These are phyloP conservation scores for Trametes elegans DNA, from an alignment of 768 basidiomycete genomes.

Conservation along the genomic window DNA sequence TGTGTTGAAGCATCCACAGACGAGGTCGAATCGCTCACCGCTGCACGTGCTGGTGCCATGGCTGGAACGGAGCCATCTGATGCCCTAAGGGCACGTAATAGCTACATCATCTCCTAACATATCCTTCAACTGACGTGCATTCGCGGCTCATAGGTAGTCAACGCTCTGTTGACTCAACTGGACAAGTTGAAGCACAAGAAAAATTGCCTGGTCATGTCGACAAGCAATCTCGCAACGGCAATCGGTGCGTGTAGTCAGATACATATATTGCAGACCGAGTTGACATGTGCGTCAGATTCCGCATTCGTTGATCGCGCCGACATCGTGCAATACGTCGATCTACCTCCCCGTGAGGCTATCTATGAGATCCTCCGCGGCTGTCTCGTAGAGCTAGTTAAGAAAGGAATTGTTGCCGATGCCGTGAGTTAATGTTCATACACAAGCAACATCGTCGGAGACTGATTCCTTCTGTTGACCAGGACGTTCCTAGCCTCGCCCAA, in stretches of 20 bases:
- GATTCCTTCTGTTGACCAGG: conserved; percentile 35
- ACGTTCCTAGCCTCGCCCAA: conserved; percentile 59
- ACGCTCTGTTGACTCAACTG: conserved; percentile 93
- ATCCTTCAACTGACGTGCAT: background rate
- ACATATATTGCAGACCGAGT: background rate
- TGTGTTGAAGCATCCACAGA: conserved; percentile 55
- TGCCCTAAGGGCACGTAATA: conserved; percentile 67
- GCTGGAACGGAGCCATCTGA: conserved; percentile 95
- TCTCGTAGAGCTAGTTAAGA: conserved; percentile 73
- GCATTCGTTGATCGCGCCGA: conserved; percentile 98
- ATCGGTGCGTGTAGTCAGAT: conserved; percentile 59
- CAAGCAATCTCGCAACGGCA: conserved; percentile 91
- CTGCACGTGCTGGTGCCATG: conserved; percentile 92
- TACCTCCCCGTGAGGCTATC: conserved; percentile 87
- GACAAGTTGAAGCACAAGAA: conserved; percentile 92
- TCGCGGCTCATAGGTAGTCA: conserved; percentile 73
- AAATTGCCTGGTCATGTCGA: conserved; percentile 95
- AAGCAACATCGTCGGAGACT: no score
- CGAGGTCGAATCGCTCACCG: conserved; percentile 95
- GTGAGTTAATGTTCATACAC: conserved; percentile 41
- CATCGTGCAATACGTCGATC: conserved; percentile 91
- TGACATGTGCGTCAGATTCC: conserved; percentile 52
- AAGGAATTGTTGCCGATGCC: conserved; percentile 61
- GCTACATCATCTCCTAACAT: background rate
- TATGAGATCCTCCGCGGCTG: conserved; percentile 90